Percentiles rank a stretch among this genome's conserved stretches.
phyloP scores from a whole-genome alignment of 2,329 filamentous ascomycete species.

The Claviceps sp. region DNA sequence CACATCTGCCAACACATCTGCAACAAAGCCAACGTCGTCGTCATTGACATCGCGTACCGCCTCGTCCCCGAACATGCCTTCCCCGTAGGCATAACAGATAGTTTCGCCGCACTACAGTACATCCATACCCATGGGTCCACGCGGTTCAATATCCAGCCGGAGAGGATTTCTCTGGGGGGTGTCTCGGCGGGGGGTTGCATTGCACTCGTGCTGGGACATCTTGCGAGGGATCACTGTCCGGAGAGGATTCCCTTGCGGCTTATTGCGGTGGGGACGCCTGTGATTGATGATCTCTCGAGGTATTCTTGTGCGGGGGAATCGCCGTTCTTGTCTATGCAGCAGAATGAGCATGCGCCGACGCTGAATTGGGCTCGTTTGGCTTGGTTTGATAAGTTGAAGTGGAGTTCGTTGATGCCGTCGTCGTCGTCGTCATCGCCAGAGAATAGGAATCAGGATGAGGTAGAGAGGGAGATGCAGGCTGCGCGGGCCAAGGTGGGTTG shows the following conservation, averaged over 20 bases:
- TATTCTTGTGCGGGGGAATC: conserved; percentile 22
- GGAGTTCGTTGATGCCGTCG: conserved; percentile 9
- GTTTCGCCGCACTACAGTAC: conserved; percentile 30
- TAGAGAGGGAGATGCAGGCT: conserved; percentile 2
- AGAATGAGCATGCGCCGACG: conserved; percentile 28
- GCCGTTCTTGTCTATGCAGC: conserved; percentile 26
- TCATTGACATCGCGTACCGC: conserved; percentile 39
- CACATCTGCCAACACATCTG: conserved; percentile 35
- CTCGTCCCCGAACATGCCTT: conserved; percentile 36
- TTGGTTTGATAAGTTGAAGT: conserved; percentile 26
- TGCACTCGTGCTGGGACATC: conserved; percentile 23
- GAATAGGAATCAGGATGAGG: too few species aligned
- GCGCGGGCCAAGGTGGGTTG: conserved; percentile 12
- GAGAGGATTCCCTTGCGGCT: conserved; percentile 22
- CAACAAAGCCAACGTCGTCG: conserved; percentile 26
- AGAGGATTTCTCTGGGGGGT: conserved; percentile 29
- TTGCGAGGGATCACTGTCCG: conserved; percentile 22
- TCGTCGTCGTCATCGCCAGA: conserved; percentile 6
- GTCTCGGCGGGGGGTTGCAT: conserved; percentile 31
- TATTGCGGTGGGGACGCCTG: conserved; percentile 25
- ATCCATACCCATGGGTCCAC: conserved; percentile 20
- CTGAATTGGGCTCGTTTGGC: conserved; percentile 29
- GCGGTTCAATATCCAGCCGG: conserved; percentile 23
- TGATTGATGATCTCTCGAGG: conserved; percentile 25
- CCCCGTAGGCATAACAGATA: conserved; percentile 34